Percentiles rank a stretch among this genome's conserved stretches.
Evolutionary conservation across 495 filamentous ascomycete genomes (phyloP).

Genomic region (Aspergillus incahuasiensis): DNA sequence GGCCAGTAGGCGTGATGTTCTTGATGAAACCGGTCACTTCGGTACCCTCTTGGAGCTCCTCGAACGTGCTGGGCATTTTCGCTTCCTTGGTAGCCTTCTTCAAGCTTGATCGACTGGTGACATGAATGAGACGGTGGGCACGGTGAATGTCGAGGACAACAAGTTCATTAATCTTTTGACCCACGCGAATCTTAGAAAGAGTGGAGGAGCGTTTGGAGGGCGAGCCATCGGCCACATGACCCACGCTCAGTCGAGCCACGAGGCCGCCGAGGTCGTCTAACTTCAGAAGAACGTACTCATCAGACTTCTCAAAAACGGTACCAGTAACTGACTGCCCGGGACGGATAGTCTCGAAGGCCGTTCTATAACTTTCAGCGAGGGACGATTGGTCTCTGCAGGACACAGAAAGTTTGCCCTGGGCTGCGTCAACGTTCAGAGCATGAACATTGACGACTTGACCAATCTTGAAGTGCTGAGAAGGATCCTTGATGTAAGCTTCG

Average conservation of each 20-base stretch:
- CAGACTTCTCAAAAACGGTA: slow-evolving; percentile 78
- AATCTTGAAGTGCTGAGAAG: slow-evolving; percentile 77
- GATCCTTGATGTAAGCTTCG: slow-evolving; percentile 88
- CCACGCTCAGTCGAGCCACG: slow-evolving; percentile 67
- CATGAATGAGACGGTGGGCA: slow-evolving; percentile 61
- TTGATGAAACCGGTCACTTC: slow-evolving; percentile 76
- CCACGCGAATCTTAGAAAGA: slow-evolving; percentile 73
- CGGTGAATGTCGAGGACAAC: slow-evolving; percentile 76
- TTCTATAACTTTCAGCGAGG: slow-evolving; percentile 69
- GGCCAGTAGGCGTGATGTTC: slow-evolving; percentile 69
- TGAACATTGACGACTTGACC: slow-evolving; percentile 90
- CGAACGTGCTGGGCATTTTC: slow-evolving; percentile 59
- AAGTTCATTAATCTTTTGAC: slow-evolving; percentile 77
- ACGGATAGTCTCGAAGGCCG: slow-evolving; percentile 64
- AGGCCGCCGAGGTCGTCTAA: slow-evolving; percentile 59
- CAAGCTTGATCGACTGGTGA: slow-evolving; percentile 77
- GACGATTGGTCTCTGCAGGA: slow-evolving; percentile 86
- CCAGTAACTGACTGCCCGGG: slow-evolving; percentile 69
- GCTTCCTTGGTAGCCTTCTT: slow-evolving; percentile 66
- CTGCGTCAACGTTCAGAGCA: slow-evolving; percentile 70
- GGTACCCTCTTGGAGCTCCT: slow-evolving; percentile 63
- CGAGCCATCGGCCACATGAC: slow-evolving; percentile 80
- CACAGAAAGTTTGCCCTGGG: slow-evolving; percentile 68
- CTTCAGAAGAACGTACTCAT: slow-evolving; percentile 72
- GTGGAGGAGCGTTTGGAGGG: slow-evolving; percentile 65